Conservation (phyloP, 1,284 basidiomycete genomes). For the Rugosomyces carneus region DNA sequence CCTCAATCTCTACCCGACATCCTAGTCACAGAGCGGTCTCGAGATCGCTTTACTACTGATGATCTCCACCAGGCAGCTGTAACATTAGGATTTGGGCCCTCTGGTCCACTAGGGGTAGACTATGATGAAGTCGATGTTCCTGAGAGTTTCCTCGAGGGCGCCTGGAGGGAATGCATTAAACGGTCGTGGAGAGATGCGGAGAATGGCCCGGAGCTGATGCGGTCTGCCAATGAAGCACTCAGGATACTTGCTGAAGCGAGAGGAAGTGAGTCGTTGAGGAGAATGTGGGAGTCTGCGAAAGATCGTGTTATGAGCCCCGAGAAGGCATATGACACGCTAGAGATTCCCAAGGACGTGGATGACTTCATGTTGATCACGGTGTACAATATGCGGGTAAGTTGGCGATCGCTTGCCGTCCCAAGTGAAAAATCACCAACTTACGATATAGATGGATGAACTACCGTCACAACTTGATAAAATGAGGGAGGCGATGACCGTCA, state of each 20-base stretch:
- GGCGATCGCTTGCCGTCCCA: background rate
- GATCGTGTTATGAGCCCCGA: slow-evolving; percentile 61
- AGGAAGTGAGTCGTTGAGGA: slow-evolving; percentile 42
- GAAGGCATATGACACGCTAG: slow-evolving; percentile 69
- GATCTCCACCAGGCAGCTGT: slow-evolving; percentile 43
- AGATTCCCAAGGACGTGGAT: slow-evolving; percentile 63
- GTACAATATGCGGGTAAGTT: slow-evolving; percentile 64
- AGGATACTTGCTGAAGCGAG: slow-evolving; percentile 57
- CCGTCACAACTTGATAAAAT: slow-evolving; percentile 57
- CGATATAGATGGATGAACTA: slow-evolving; percentile 60
- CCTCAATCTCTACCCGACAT: slow-evolving; percentile 47
- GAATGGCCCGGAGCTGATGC: slow-evolving; percentile 37
- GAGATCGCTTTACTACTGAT: slow-evolving; percentile 55
- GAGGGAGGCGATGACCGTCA: slow-evolving; percentile 60
- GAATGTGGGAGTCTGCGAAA: slow-evolving; percentile 48
- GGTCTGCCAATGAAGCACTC: slow-evolving; percentile 57
- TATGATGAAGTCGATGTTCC: slow-evolving; percentile 55
- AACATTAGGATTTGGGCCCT: slow-evolving; percentile 60
- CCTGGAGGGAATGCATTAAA: slow-evolving; percentile 60
- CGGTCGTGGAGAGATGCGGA: slow-evolving; percentile 53
- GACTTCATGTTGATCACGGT: slow-evolving; percentile 74
- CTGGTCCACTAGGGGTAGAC: slow-evolving; percentile 53
- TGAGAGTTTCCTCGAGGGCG: slow-evolving; percentile 61
- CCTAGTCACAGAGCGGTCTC: slow-evolving; percentile 49
- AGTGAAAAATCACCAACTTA: slow-evolving; percentile 1